These are phyloP conservation scores for Xylariaceae sp. DNA, from an alignment of 2,329 filamentous ascomycete species.

Conservation along the genomic window DNA sequence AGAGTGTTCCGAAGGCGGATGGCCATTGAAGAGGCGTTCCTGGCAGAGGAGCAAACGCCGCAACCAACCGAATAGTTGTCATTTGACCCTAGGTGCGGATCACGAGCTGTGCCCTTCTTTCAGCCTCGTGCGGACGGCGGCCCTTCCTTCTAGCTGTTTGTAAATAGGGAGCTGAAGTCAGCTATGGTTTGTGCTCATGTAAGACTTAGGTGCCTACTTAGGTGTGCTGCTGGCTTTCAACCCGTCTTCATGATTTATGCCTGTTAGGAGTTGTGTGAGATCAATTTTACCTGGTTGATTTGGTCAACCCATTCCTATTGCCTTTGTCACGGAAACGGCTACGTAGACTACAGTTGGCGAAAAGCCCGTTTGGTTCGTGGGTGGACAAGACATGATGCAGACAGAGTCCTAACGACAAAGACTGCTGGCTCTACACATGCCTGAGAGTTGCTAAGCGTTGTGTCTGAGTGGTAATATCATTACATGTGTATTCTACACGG, in stretches of 20 bases:
- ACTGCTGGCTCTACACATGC: background rate
- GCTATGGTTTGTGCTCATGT: background rate
- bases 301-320: background rate
- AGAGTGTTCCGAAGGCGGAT: slow-evolving; percentile 77
- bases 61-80: slow-evolving; percentile 11
- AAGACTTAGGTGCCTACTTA: background rate
- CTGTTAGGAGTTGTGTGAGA: no score
- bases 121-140: no score
- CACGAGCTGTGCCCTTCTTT: slow-evolving; percentile 24
- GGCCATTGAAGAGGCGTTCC: slow-evolving; percentile 73
- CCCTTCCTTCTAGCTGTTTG: background rate
- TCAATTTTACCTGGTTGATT: no score
- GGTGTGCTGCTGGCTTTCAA: no score
- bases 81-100: slow-evolving; percentile 39
- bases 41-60: slow-evolving; percentile 24
- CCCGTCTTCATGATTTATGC: no score
- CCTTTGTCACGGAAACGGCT: background rate
- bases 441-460: background rate
- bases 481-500: slow-evolving; percentile 29
- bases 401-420: background rate
- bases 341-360: background rate
- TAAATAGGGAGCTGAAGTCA: background rate
- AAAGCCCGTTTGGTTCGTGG: background rate
- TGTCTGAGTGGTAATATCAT: slow-evolving; percentile 27
- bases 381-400: background rate